phyloP scores from a whole-genome alignment of 2,329 filamentous ascomycete species.

The Aspergillus eucalypticola region DNA sequence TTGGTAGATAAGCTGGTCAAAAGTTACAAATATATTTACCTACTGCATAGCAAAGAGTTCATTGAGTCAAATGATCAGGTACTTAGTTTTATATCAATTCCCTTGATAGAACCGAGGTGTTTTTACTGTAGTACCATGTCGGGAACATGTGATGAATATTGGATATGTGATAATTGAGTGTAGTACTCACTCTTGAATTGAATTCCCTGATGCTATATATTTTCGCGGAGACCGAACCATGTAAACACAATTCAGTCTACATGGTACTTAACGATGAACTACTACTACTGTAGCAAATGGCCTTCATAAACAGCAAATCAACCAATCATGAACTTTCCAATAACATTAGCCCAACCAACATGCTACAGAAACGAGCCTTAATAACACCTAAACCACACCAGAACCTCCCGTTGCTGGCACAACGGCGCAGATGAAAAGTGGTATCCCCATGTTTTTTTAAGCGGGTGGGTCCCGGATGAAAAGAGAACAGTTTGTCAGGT shows the following conservation, averaged over 20 bases:
- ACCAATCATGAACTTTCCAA: too few relatives aligned
- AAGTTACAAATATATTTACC: background rate
- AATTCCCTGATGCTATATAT: too few relatives aligned
- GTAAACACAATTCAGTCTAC: too few relatives aligned
- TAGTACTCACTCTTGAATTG: too few relatives aligned
- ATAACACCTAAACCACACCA: background rate
- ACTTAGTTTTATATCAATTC: too few relatives aligned
- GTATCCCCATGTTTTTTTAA: constrained; percentile 14
- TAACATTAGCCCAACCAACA: background rate
- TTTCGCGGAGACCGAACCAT: too few relatives aligned
- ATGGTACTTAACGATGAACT: too few relatives aligned
- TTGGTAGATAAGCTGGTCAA: background rate
- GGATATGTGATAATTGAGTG: too few relatives aligned
- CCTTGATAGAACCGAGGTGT: too few relatives aligned
- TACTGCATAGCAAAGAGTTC: background rate
- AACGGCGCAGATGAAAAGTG: background rate
- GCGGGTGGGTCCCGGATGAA: constrained; percentile 15
- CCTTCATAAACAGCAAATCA: background rate
- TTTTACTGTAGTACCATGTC: too few relatives aligned
- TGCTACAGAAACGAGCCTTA: background rate
- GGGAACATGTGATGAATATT: too few relatives aligned
- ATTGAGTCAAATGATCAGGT: background rate
- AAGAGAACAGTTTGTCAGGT: constrained; percentile 1
- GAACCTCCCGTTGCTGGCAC: background rate
- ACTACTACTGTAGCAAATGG: too few relatives aligned